Conservation (phyloP, 805 yeast species). For the Suhomyces xylopsoci region DNA sequence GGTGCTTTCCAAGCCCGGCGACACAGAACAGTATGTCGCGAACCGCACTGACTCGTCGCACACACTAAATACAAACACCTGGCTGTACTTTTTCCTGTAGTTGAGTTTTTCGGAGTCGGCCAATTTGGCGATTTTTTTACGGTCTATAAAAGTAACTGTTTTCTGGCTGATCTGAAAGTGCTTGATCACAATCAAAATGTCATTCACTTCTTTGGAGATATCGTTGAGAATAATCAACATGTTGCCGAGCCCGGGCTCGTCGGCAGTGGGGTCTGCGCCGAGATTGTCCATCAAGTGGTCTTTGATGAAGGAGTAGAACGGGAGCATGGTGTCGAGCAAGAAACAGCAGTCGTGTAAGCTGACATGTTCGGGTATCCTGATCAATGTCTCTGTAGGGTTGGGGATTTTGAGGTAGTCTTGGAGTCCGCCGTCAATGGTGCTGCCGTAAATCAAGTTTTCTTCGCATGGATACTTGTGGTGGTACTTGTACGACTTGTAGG, state of each 20-base stretch:
- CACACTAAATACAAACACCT: slow-evolving; percentile 21
- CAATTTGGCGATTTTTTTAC: slow-evolving; percentile 7
- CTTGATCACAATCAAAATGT: slow-evolving; percentile 32
- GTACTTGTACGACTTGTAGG: slow-evolving; percentile 9
- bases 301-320: slow-evolving; percentile 29
- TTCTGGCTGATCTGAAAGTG: slow-evolving; percentile 17
- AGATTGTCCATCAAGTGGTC: slow-evolving; percentile 11
- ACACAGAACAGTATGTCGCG: slow-evolving; percentile 17
- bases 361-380: slow-evolving; percentile 27
- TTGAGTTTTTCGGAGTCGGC: slow-evolving; percentile 7
- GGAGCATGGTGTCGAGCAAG: slow-evolving; percentile 31
- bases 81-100: slow-evolving; percentile 15
- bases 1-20: slow-evolving; percentile 29
- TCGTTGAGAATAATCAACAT: slow-evolving; percentile 30
- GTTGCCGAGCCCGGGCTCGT: slow-evolving; percentile 8
- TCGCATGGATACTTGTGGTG: slow-evolving; percentile 22
- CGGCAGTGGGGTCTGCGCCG: neutral
- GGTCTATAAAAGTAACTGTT: slow-evolving; percentile 9
- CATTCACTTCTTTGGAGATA: slow-evolving; percentile 31
- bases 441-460: slow-evolving; percentile 26
- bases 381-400: slow-evolving; percentile 21
- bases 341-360: slow-evolving; percentile 38
- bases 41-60: slow-evolving; percentile 14
- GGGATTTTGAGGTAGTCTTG: slow-evolving; percentile 33
- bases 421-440: slow-evolving; percentile 37